Evolutionary conservation across 768 basidiomycete genomes (phyloP).

Genomic region (Phylloporus sp.): DNA sequence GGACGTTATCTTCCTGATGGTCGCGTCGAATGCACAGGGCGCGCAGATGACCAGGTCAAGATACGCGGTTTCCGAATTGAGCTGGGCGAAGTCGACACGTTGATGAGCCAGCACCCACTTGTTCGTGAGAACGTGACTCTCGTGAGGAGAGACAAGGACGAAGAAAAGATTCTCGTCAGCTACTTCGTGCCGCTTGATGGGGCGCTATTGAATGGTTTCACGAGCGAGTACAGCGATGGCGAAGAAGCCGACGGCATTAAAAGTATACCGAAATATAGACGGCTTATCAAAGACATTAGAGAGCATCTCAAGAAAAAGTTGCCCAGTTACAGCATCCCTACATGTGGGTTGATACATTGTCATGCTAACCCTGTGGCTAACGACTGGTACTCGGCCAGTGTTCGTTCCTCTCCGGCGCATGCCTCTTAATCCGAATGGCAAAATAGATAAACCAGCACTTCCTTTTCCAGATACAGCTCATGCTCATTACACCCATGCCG

Average conservation of each 20-base stretch:
- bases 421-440: slow-evolving; percentile 98
- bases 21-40: slow-evolving; percentile 92
- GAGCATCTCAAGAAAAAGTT: slow-evolving; percentile 96
- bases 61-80: slow-evolving; percentile 99
- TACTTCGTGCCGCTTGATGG: slow-evolving; percentile 92
- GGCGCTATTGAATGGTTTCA: slow-evolving; percentile 60
- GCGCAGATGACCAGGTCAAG: slow-evolving; percentile 98
- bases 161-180: slow-evolving; percentile 97
- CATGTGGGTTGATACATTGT: slow-evolving; percentile 50
- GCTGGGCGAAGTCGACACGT: slow-evolving; percentile 95
- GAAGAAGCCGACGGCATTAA: slow-evolving; percentile 56
- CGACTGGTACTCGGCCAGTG: slow-evolving; percentile 42
- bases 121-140: slow-evolving; percentile 98
- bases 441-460: slow-evolving; percentile 96
- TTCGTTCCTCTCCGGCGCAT: slow-evolving; percentile 93
- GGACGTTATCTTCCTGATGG: slow-evolving; percentile 93
- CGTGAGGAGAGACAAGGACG: slow-evolving; percentile 95
- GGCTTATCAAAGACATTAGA: slow-evolving; percentile 88
- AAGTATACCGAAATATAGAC: slow-evolving; percentile 81
- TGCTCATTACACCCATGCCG: slow-evolving; percentile 38
- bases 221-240: slow-evolving; percentile 54
- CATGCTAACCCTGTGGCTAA: slow-evolving; percentile 2
- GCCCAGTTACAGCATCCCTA: slow-evolving; percentile 90
- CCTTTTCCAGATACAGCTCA: slow-evolving; percentile 98
- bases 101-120: slow-evolving; percentile 88